Base-by-base conservation (phyloP, 2,329 filamentous ascomycete species). In the Monosporascus sp. region DNA sequence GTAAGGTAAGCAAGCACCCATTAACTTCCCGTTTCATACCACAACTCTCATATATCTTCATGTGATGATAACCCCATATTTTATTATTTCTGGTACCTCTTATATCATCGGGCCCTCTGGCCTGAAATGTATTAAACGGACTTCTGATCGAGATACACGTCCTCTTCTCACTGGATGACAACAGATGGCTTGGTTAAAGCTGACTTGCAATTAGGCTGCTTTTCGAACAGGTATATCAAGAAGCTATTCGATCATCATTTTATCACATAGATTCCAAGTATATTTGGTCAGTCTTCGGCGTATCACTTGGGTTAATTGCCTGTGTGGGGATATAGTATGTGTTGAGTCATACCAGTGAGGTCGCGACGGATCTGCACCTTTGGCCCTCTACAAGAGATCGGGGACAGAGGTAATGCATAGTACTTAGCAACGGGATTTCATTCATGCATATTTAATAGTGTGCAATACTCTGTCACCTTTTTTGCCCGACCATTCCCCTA, bases 51-150 rank as follows among this genome's bases (percentile, higher is more conserved):
- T 41, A 37, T 58, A 54, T 54, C 59, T 62, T 69, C 64, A 65
- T 63, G 81, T 90, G 89, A 93, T 92, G 89, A 93, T 81, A 84
- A 72, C 71, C 78, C 78, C 57, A 50, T 78, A 75, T 64, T 70
- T 73, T 70, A 74, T 73, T 74, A 78, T 87, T 92, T 95, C 89
- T 96, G 90, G 90, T 91, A 96, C 90, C 91, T 96, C 91, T 96
- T 94, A 90, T 90, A 83, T 89, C 86, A 94, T 67, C 63, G 84
- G 78, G 79, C 67, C 67, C 68, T 75, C 76, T 71, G 68, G 77
- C 68, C 75, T 79, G 85, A 73, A 89, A 68, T 92, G 88, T 90
- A 89, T 88, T 82, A 78, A 88, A 76, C 77, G 86, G 86, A 90
- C 88, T 90, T 91, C 88, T 92, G 88, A 92, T 65, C 54, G 61